phyloP scores from a whole-genome alignment of 2,329 filamentous ascomycete species.

The Truncatella angustata region DNA sequence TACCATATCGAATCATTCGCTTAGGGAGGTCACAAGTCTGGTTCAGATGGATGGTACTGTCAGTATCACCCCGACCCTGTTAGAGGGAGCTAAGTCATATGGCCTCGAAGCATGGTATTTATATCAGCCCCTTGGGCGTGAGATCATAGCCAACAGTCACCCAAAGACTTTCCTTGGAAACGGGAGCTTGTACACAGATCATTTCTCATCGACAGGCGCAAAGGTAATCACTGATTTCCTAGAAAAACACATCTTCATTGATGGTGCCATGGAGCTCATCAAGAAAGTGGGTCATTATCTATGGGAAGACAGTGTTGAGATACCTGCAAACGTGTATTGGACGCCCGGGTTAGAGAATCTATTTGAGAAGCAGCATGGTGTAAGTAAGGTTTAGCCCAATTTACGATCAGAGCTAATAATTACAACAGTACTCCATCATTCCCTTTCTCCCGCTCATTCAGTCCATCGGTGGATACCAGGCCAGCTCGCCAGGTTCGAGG shows the following conservation, averaged over 20 bases:
- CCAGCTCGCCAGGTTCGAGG: not conserved
- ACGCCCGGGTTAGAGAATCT: not conserved
- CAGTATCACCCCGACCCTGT: not conserved
- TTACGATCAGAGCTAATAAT: not conserved
- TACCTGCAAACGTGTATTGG: not conserved
- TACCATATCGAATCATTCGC: not conserved
- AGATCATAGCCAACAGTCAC: not conserved
- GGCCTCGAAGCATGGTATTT: not conserved
- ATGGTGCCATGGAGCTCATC: not conserved
- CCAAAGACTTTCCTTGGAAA: not conserved
- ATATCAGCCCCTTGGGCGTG: not conserved
- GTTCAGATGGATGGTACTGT: not conserved
- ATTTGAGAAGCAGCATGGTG: not conserved
- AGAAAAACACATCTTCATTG: not conserved
- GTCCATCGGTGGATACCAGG: not conserved
- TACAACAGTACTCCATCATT: not conserved
- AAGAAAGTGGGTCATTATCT: not conserved
- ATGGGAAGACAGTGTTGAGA: slow-evolving; percentile 8
- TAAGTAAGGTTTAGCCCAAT: not conserved
- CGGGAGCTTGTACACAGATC: not conserved
- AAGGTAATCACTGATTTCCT: not conserved
- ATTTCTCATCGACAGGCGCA: not conserved
- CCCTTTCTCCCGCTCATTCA: not conserved
- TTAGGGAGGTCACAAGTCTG: not conserved
- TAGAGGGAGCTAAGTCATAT: not conserved